Percentiles rank a stretch among this genome's conserved stretches.
These are phyloP conservation scores for Rhizophagus sp. DNA, from an alignment of 192 early-diverging fungal species.

Conservation along the genomic window DNA sequence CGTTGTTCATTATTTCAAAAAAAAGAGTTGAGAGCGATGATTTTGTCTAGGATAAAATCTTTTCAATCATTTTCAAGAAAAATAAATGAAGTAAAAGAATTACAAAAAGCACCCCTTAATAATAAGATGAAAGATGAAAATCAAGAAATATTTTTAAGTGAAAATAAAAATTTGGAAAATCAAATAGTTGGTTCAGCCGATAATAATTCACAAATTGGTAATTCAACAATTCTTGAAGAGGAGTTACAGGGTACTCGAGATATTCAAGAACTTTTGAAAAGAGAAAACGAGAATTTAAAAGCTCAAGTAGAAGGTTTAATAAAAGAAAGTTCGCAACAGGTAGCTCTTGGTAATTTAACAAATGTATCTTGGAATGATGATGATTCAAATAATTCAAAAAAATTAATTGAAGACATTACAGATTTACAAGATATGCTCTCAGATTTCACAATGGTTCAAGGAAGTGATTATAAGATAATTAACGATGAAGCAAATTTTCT, in stretches of 20 bases:
- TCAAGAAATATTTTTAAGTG: too few species aligned
- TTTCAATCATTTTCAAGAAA: background rate
- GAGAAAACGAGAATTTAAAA: background rate
- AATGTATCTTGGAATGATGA: slow-evolving; percentile 1
- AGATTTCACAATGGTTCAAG: slow-evolving; percentile 20
- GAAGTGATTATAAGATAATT: background rate
- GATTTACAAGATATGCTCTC: background rate
- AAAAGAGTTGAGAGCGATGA: background rate
- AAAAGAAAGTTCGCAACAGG: slow-evolving; percentile 6
- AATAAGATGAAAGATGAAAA: background rate
- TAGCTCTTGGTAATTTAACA: background rate
- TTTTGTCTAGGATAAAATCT: background rate
- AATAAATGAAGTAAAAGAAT: background rate
- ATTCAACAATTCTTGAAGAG: background rate
- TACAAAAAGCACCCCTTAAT: background rate
- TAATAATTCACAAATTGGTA: background rate
- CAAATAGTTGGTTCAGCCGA: too few species aligned
- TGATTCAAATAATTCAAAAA: background rate
- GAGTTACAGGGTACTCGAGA: background rate
- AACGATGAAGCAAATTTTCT: background rate
- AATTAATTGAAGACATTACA: background rate
- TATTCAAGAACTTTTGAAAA: too few species aligned
- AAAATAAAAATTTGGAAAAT: too few species aligned
- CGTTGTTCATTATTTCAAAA: background rate
- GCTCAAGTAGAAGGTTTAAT: background rate